Conservation (phyloP, 2,329 filamentous ascomycete species). For the Cytospora piceicola region DNA sequence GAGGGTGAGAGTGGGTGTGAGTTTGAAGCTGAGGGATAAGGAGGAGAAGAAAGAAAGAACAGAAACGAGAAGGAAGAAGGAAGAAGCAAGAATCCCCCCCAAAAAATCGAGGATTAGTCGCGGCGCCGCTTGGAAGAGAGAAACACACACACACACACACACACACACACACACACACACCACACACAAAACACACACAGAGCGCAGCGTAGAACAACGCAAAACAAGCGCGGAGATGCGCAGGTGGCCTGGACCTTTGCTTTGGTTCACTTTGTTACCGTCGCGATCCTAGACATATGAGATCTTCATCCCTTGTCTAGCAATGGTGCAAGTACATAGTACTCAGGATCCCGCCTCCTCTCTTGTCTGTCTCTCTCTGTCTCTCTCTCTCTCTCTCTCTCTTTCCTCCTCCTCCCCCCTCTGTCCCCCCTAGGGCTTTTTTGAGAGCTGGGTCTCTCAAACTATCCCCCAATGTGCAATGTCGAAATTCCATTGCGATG, state of each 20-base stretch:
- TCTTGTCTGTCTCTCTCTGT: not conserved
- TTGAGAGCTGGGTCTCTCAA: not conserved
- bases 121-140: conserved; percentile 12
- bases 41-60: conserved; percentile 3
- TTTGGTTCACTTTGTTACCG: conserved; percentile 18
- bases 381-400: not conserved
- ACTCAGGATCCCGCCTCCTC: not conserved
- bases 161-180: conserved; percentile 8
- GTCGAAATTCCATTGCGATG: not conserved
- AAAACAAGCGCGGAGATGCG: not conserved
- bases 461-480: not conserved
- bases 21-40: not conserved
- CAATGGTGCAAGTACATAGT: conserved; percentile 12
- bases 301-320: conserved; percentile 19
- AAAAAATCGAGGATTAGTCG: conserved; percentile 5
- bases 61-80: not conserved
- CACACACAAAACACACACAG: conserved; percentile 1
- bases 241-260: conserved; percentile 6
- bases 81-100: not conserved
- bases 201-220: conserved; percentile 8
- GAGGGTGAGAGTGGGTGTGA: conserved; percentile 5
- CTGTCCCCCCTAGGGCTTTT: not conserved
- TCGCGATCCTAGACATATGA: conserved; percentile 21
- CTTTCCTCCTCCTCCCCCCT: too few relatives aligned
- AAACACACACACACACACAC: conserved; percentile 7